Base-by-base conservation (phyloP, 2,329 filamentous ascomycete species). In the Ceratocystis variospora region DNA sequence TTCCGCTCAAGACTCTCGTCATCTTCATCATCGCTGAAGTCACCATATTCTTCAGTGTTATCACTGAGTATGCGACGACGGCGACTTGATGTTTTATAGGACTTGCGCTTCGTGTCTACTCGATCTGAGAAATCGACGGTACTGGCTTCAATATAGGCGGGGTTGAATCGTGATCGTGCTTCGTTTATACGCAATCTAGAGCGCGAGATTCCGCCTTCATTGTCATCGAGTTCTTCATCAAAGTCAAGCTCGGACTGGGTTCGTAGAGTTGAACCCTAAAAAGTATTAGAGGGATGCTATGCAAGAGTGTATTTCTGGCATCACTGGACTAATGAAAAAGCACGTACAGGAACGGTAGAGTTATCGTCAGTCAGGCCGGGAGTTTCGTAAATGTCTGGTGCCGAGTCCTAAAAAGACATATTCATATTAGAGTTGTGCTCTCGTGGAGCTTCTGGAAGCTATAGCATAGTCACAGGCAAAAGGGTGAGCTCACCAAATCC, bases 341-440 rank as follows among this genome's bases (percentile, higher is more conserved):
- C 57, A 75, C 83, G 76, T 78, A 93, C 89, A 66, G 87, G 89
- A 67, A 91, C 79, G 61, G 91, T 96, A 25, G 91, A 96, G 69
- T 85, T 88, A 75, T 96, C 92, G 73, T 96, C 90, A 66, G 88
- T 93, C 70, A 96, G 79, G 66, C 96, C 92, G 70, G 93, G 92
- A 17, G 94, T 97, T 77, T 97, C 93, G 79, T 96, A 97, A 72
- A 96, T 90, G 73, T 97, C 94, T 70, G 92, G 92, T 33, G 92
- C 91, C 65, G 87, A 88, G 77, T 96, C 92, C 89, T 95, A 70
- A 22, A 22, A 33, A 31, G n/a, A 22, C 4, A 15, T 4, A 5
- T 12, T n/a, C 45, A 45, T 44, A 61, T 66, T 62, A 66, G 64
- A 62, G 37, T 45, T 33, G 19, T 41, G 5, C 8, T 53, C 33